These are phyloP conservation scores for Kuraishia capsulata DNA, from an alignment of 805 yeast species.

Conservation along the genomic window DNA sequence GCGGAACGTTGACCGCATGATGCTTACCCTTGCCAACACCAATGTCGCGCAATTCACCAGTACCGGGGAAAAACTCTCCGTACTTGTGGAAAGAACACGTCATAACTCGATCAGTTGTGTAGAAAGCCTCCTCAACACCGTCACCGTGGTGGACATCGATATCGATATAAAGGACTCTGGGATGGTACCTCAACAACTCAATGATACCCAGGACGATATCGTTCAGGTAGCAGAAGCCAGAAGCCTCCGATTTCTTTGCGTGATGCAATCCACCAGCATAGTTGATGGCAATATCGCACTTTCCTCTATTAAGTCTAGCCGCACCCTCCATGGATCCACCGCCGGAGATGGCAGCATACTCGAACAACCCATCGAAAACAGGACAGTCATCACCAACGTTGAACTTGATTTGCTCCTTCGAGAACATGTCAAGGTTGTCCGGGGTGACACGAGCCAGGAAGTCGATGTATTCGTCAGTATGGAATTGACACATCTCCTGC, in stretches of 20 bases:
- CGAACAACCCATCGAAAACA: constrained; percentile 70
- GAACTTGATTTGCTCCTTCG: constrained; percentile 83
- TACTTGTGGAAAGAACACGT: constrained; percentile 87
- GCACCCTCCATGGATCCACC: constrained; percentile 92
- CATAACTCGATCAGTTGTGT: constrained; percentile 86
- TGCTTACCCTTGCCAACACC: constrained; percentile 83
- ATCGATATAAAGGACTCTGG: constrained; percentile 81
- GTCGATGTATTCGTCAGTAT: constrained; percentile 95
- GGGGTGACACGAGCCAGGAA: constrained; percentile 87
- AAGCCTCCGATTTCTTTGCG: constrained; percentile 83
- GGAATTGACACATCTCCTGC: constrained; percentile 97
- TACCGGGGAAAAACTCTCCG: constrained; percentile 91
- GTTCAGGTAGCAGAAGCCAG: constrained; percentile 86
- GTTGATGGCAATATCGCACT: constrained; percentile 86
- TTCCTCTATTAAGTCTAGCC: constrained; percentile 68
- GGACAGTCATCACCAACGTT: constrained; percentile 96
- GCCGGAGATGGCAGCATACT: constrained; percentile 70
- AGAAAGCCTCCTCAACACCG: constrained; percentile 92
- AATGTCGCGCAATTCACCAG: constrained; percentile 77
- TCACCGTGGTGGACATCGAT: constrained; percentile 93
- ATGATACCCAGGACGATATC: constrained; percentile 83
- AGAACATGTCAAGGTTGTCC: constrained; percentile 78
- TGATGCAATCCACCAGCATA: constrained; percentile 94
- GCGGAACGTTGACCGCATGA: constrained; percentile 77
- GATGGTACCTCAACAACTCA: constrained; percentile 70